Evolutionary conservation across 2,329 filamentous ascomycete genomes (phyloP).

Genomic region (Neocatenulostroma microsporum): DNA sequence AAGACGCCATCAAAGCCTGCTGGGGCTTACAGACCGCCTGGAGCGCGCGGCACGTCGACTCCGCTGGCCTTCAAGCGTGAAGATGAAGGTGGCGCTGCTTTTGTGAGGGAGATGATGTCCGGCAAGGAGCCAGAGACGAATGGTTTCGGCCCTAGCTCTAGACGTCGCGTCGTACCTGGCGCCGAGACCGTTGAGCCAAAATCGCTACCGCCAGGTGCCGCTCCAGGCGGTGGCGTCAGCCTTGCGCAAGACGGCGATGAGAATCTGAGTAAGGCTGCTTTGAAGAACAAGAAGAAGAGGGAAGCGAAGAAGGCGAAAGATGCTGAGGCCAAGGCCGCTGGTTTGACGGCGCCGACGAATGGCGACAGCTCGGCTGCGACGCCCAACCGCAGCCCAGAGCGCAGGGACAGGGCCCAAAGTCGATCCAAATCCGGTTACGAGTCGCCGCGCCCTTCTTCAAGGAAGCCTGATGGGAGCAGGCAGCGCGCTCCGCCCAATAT

Average conservation of each 20-base stretch:
- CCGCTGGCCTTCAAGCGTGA: slow-evolving; percentile 95
- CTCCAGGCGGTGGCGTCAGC: slow-evolving; percentile 57
- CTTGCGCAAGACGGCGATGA: slow-evolving; percentile 63
- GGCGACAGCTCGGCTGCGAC: slow-evolving; percentile 24
- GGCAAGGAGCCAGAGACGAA: slow-evolving; percentile 45
- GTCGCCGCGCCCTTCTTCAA: slow-evolving; percentile 20
- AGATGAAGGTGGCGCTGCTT: slow-evolving; percentile 88
- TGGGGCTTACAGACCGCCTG: slow-evolving; percentile 93
- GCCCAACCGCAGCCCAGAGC: slow-evolving; percentile 13
- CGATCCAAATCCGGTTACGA: slow-evolving; percentile 26
- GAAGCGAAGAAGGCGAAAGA: slow-evolving; percentile 88
- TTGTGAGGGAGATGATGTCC: slow-evolving; percentile 69
- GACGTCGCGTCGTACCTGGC: slow-evolving; percentile 74
- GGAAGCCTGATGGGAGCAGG: slow-evolving; percentile 19
- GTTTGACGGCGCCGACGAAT: slow-evolving; percentile 39
- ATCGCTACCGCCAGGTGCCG: slow-evolving; percentile 55
- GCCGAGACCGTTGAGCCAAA: slow-evolving; percentile 60
- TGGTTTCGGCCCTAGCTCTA: slow-evolving; percentile 60
- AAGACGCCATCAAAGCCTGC: slow-evolving; percentile 96
- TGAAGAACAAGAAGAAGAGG: slow-evolving; percentile 99
- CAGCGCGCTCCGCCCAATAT: too few species aligned
- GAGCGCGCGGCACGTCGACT: slow-evolving; percentile 79
- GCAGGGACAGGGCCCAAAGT: slow-evolving; percentile 25
- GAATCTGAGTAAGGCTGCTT: slow-evolving; percentile 69
- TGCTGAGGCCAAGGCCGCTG: slow-evolving; percentile 53